A percentile compares a stretch with the other conserved stretches of the same genome.
phyloP scores from a whole-genome alignment of 805 yeast genomes.

The Pichia cabralensis region DNA sequence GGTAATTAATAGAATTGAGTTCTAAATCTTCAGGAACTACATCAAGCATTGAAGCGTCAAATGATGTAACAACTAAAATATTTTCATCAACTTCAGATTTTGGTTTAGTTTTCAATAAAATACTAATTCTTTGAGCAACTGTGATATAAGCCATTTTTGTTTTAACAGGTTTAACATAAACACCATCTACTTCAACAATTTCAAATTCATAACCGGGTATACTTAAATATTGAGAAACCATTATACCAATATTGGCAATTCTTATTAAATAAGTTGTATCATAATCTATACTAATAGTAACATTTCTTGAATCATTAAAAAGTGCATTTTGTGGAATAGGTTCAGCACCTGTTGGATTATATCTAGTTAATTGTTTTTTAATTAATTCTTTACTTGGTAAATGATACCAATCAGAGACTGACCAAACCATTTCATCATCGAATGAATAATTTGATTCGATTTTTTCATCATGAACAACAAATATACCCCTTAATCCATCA shows the following conservation, averaged over 20 bases:
- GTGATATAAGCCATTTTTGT: constrained; percentile 52
- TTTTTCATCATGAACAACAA: constrained; percentile 49
- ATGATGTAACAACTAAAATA: constrained; percentile 49
- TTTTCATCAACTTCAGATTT: constrained; percentile 29
- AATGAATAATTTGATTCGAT: constrained; percentile 40
- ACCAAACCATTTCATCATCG: constrained; percentile 51
- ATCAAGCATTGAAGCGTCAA: constrained; percentile 65
- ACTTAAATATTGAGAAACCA: constrained; percentile 61
- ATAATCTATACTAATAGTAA: constrained; percentile 44
- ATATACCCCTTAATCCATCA: constrained; percentile 66
- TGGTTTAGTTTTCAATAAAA: constrained; percentile 49
- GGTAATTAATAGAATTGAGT: constrained; percentile 43
- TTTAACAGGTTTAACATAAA: constrained; percentile 46
- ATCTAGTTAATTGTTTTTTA: constrained; percentile 44
- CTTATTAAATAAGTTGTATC: constrained; percentile 56
- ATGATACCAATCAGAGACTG: constrained; percentile 59
- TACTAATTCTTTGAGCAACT: constrained; percentile 76
- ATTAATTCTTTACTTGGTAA: constrained; percentile 37
- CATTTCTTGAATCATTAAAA: constrained; percentile 55
- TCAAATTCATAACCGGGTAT: constrained; percentile 65
- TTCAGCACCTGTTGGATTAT: constrained; percentile 79
- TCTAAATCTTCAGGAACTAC: constrained; percentile 48
- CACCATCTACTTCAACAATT: constrained; percentile 69
- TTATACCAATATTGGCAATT: constrained; percentile 57
- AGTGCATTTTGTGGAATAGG: constrained; percentile 64